Conservation (phyloP, 1,284 basidiomycete species). For the Ceratobasidium sp. region DNA sequence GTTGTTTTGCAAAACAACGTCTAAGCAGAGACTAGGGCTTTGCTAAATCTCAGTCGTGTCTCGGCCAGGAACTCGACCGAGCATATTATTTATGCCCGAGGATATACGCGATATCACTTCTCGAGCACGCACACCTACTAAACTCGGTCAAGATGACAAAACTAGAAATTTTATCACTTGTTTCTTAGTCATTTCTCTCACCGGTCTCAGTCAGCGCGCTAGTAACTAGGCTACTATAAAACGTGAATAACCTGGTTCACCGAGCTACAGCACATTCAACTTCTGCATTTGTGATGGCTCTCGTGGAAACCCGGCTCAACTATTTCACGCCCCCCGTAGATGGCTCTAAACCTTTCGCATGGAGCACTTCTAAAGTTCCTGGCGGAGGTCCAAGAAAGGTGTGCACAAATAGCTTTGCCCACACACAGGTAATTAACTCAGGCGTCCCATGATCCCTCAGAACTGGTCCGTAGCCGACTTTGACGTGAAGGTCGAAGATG, state of each 20-base stretch:
- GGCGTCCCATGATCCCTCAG: slow-evolving; percentile 70
- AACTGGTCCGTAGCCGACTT: slow-evolving; percentile 49
- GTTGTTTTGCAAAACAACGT: no score
- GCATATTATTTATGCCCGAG: background rate
- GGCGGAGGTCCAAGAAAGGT: slow-evolving; percentile 3
- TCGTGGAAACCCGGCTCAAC: slow-evolving; percentile 45
- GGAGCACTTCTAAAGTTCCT: slow-evolving; percentile 4
- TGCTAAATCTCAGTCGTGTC: no score
- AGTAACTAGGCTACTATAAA: background rate
- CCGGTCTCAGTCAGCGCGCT: background rate
- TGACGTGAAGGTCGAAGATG: slow-evolving; percentile 66
- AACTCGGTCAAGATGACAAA: background rate
- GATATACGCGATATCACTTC: slow-evolving; percentile 6
- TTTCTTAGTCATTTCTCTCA: background rate
- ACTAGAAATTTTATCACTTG: background rate
- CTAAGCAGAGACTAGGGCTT: no score
- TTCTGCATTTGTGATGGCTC: background rate
- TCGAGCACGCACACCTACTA: slow-evolving; percentile 4
- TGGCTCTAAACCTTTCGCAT: slow-evolving; percentile 48
- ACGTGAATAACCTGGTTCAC: background rate
- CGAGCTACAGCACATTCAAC: background rate
- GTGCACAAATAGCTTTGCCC: slow-evolving; percentile 35
- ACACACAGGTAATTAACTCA: slow-evolving; percentile 53
- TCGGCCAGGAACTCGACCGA: no score
- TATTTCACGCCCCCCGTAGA: slow-evolving; percentile 49